phyloP scores from a whole-genome alignment of 1,284 basidiomycete genomes.

The Abortiporus biennis region DNA sequence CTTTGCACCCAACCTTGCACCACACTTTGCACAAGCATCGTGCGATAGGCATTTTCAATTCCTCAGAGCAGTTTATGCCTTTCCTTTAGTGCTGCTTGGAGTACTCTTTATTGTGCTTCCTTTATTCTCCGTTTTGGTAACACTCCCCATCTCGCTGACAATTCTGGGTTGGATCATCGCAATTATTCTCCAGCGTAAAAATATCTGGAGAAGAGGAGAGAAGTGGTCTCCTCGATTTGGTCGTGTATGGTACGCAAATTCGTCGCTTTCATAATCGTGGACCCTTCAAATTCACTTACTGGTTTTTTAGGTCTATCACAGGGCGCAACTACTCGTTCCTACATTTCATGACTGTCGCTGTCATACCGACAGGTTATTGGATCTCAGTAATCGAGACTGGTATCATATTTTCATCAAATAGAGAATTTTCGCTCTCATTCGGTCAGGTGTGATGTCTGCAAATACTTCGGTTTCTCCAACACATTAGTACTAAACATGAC shows the following conservation, averaged over 20 bases:
- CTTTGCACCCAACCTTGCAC: not conserved
- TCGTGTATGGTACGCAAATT: not conserved
- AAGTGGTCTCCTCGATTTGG: conserved; percentile 1
- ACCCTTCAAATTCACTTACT: not conserved
- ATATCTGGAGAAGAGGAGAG: conserved; percentile 3
- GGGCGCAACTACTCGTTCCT: conserved; percentile 6
- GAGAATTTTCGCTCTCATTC: conserved; percentile 1
- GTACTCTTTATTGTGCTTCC: not conserved
- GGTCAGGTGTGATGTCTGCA: conserved; percentile 1
- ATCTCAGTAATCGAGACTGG: not conserved
- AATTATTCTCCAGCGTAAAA: conserved; percentile 1
- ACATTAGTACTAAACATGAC: not conserved
- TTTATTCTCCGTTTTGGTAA: not conserved
- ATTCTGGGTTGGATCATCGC: conserved; percentile 1
- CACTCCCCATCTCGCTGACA: not conserved
- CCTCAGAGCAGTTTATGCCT: not conserved
- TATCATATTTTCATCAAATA: not conserved
- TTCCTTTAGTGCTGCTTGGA: not conserved
- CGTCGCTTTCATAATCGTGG: not conserved
- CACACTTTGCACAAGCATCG: conserved; percentile 1
- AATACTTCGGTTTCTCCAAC: too few relatives aligned
- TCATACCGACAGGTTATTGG: conserved; percentile 4
- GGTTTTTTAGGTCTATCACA: not conserved
- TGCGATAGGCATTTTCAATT: not conserved
- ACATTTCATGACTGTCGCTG: conserved; percentile 5